Base-by-base conservation (phyloP, 139 green algal species). In the Coelastrella sp. region DNA sequence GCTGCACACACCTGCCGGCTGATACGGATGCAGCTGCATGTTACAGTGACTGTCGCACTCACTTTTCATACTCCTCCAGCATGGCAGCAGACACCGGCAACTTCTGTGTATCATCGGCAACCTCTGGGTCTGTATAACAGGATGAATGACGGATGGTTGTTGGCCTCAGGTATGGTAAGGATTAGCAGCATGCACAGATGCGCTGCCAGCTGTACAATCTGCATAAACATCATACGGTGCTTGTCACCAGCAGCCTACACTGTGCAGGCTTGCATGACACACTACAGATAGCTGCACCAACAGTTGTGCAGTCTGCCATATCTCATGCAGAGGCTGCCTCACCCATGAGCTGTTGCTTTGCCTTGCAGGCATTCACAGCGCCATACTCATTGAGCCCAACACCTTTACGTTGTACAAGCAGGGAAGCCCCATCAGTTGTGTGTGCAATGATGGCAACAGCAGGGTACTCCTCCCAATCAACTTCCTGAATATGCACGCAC, bases 381-480 rank as follows among this genome's bases (percentile, higher is more conserved):
- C 81, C 81, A 20, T 86, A 86, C 7, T 86, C 81, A 60, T 74
- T 70, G 7, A 86, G 60, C 24, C 58, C 59, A 8, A 68, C 27
- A 27, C 81, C 81, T 12, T 27, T 66, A 8, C 81, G 81, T 8
- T 63, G 79, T 24, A 86, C 81, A 22, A 86, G 59, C 81, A 75
- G 60, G 19, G 49, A 70, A 11, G 20, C 6, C 25, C 82, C 82
- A 20, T 78, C 35, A 24, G 82, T 87, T 19, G 25, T 79, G 82
- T 88, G 82, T 14, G 82, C 65, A 25, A 88, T 63, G 27, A 88
- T 70, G 27, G 27, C 63, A 22, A 15, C 82, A 49, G 63, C 65
- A 8, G 82, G 82, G 65, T 88, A 65, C 27, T 63, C 82, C 7
- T 59, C 24, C 82, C 82, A 88, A 65, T 88, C 82, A 22, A 78